Base-by-base conservation (phyloP, 164 flowering plant species). In the Annona squamosa region DNA sequence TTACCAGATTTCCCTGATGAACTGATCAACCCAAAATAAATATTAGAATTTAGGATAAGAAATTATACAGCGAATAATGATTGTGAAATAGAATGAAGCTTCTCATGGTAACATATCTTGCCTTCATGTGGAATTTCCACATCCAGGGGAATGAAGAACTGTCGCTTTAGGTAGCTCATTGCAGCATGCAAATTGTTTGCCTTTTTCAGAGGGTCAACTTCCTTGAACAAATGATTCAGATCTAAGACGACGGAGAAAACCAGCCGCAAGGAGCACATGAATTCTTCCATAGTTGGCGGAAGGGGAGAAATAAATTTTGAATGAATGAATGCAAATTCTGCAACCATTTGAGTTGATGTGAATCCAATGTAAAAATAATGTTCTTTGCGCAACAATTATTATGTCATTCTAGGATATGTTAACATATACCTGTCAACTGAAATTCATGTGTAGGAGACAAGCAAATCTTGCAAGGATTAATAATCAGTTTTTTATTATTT, bases 271-370 rank as follows among this genome's bases (percentile, higher is more conserved):
- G 91, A 87, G 75, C 75, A 67, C 68, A 77, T 76, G 80, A 90
- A 94, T 73, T 91, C 91, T 65, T 82, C 80, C 77, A 87, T 48
- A n/a, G 72, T 82, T 45, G 83, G 73, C 61, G 97, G 98, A 42
- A 94, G 85, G 59, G 93, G 88, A 81, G 86, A 85, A 4, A 91
- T 52, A 77, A 94, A 94, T 74, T 88, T 91, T 52, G 93, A 87
- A 73, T 92, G 88, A 73, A 94, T 84, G 77, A 84, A 88, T 43
- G 96, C 76, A 71, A 89, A 90, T 77, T 91, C 98, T 94, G 91
- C 84, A 88, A 65, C 18, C 46, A 63, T 46, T 10, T 16, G 1
- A 19, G 17, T 16, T 9, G 41, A 45, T 46, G 26, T 12, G 44
- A 68, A 19, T 45, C 56, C 17, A 48, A 45, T 5, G 9, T 18